phyloP scores from a whole-genome alignment of 2,329 filamentous ascomycete genomes.

The Aspergillus pseudoterreus region DNA sequence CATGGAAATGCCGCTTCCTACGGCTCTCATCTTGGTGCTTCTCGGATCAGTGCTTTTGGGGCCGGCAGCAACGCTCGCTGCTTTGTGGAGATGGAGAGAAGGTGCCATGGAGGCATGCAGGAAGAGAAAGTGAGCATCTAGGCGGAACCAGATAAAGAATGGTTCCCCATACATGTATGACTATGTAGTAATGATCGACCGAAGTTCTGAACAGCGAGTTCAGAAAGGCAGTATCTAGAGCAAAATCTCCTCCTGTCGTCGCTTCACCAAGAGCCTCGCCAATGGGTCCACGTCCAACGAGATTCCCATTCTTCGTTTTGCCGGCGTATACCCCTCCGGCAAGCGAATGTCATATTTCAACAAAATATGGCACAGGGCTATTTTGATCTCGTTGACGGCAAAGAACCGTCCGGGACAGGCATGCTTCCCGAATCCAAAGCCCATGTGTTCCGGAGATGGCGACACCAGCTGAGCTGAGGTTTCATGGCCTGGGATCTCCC shows the following conservation, averaged over 20 bases:
- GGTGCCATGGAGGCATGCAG: neutral
- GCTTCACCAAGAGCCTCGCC: neutral
- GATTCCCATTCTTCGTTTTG: neutral
- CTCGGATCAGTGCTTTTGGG: neutral
- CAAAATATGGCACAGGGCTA: slow-evolving; percentile 1
- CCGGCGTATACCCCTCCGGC: neutral
- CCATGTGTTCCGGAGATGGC: slow-evolving; percentile 14
- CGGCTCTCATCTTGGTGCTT: neutral
- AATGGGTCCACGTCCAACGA: neutral
- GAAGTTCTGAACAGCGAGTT: neutral
- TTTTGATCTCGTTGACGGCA: slow-evolving; percentile 2
- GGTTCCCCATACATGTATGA: neutral
- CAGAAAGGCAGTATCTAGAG: neutral
- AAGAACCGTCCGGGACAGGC: slow-evolving; percentile 9
- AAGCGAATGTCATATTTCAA: slow-evolving; percentile 5
- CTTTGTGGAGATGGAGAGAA: neutral
- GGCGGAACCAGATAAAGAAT: neutral
- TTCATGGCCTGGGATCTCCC: slow-evolving; percentile 4
- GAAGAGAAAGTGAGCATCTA: neutral
- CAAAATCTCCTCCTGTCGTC: neutral
- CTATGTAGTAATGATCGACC: neutral
- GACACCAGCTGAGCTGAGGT: slow-evolving; percentile 12
- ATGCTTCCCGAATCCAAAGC: slow-evolving; percentile 28
- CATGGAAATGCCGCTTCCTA: neutral
- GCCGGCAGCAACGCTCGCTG: neutral